These are phyloP conservation scores for Coffea canephora DNA, from an alignment of 257 asterid species.

Conservation along the genomic window DNA sequence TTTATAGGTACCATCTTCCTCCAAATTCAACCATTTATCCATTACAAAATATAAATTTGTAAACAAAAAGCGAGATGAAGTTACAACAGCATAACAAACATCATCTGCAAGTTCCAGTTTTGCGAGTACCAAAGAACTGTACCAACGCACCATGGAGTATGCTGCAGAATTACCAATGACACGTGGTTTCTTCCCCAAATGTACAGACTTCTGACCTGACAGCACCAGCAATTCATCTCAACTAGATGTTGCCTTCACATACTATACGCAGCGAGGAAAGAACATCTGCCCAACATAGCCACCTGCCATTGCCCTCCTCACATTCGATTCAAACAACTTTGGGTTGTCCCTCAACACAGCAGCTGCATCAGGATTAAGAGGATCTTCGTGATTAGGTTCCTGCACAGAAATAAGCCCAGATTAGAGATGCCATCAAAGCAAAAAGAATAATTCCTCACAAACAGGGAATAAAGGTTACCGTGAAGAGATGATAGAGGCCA, in stretches of 20 bases:
- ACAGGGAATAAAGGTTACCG: slow-evolving; percentile 43
- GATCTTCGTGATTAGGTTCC: slow-evolving; percentile 99
- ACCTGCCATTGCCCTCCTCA: slow-evolving; percentile 87
- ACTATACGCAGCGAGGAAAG: slow-evolving; percentile 71
- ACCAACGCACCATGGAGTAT: background rate
- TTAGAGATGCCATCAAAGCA: slow-evolving; percentile 19
- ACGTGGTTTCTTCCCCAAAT: slow-evolving; percentile 31
- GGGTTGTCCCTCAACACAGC: slow-evolving; percentile 87
- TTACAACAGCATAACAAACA: slow-evolving; percentile 25
- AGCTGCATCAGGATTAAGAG: slow-evolving; percentile 95
- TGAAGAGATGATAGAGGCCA: slow-evolving; percentile 89
- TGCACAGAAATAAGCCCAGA: slow-evolving; percentile 24
- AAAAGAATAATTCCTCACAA: background rate
- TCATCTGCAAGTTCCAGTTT: slow-evolving; percentile 10
- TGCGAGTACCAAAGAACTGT: background rate
- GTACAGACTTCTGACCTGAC: slow-evolving; percentile 34
- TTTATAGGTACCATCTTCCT: slow-evolving; percentile 5
- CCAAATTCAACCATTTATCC: slow-evolving; percentile 13
- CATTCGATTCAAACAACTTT: slow-evolving; percentile 76
- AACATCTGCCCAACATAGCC: slow-evolving; percentile 86
- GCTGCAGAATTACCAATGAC: slow-evolving; percentile 27
- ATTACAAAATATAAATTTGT: slow-evolving; percentile 7
- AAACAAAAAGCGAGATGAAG: background rate
- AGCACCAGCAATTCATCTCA: slow-evolving; percentile 23
- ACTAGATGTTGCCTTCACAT: slow-evolving; percentile 29